phyloP scores from a whole-genome alignment of 2,329 filamentous ascomycete species.

The Claviceps pazoutovae region DNA sequence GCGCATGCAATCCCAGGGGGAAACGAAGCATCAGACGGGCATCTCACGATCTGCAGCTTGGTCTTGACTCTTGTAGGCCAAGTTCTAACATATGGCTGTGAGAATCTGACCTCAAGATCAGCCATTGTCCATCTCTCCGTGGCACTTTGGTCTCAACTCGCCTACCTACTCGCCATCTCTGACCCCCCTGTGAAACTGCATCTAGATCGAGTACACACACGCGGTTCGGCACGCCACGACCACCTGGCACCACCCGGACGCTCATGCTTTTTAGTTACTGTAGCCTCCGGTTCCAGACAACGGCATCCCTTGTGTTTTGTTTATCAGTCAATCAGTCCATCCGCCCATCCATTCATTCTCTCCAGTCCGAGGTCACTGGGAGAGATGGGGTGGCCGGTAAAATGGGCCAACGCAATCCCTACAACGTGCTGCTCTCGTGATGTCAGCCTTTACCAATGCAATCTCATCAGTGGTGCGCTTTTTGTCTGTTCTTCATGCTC shows the following conservation, averaged over 20 bases:
- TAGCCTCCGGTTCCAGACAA: not conserved
- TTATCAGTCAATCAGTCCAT: not conserved
- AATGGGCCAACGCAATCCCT: not conserved
- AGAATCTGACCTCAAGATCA: too few relatives aligned
- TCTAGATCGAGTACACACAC: not conserved
- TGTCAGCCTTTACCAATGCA: not conserved
- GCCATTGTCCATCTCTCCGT: not conserved
- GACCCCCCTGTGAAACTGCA: not conserved
- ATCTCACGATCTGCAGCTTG: too few relatives aligned
- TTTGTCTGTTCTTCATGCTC: too few relatives aligned
- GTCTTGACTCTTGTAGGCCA: too few relatives aligned
- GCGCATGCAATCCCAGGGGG: too few relatives aligned
- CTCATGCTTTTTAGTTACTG: not conserved
- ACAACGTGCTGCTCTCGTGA: not conserved
- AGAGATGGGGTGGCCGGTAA: not conserved
- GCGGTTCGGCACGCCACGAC: not conserved
- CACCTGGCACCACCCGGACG: not conserved
- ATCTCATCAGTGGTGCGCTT: too few relatives aligned
- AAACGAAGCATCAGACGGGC: too few relatives aligned
- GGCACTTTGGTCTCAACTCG: not conserved
- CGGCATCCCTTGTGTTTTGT: not conserved
- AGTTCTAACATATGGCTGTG: too few relatives aligned
- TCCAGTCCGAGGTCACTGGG: not conserved
- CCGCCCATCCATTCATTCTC: not conserved
- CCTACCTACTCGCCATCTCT: not conserved